Percentiles rank a stretch among this genome's conserved stretches.
Conservation (phyloP, 106 monocot genomes). For the Posidonia australis region DNA sequence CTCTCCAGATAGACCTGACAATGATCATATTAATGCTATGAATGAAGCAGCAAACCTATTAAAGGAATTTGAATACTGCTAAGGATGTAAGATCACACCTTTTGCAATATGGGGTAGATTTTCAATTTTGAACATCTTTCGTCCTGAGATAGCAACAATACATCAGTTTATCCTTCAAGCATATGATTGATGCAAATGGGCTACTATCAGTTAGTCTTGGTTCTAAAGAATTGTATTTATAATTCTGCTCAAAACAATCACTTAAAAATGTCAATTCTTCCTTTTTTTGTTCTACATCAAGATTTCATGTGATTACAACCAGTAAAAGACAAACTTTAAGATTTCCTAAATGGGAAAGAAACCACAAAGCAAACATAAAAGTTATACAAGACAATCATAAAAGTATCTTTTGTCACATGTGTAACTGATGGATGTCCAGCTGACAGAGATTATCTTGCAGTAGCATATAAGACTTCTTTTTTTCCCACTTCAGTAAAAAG, state of each 20-base stretch:
- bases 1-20: slow-evolving; percentile 85
- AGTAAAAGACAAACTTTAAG: no score
- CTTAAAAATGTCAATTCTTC: not conserved
- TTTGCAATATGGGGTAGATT: slow-evolving; percentile 93
- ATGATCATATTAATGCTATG: not conserved
- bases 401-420: no score
- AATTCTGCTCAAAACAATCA: not conserved
- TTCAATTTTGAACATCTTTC: slow-evolving; percentile 97
- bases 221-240: not conserved
- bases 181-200: not conserved
- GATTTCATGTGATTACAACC: no score
- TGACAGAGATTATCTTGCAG: no score
- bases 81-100: slow-evolving; percentile 29
- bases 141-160: slow-evolving; percentile 40
- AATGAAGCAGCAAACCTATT: no score
- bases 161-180: not conserved
- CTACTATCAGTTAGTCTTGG: not conserved
- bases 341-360: no score
- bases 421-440: no score
- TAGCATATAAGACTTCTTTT: no score
- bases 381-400: no score
- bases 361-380: no score
- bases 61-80: not conserved
- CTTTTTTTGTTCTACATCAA: no score
- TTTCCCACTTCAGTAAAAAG: no score